Conservation (phyloP, 768 basidiomycete species). For the Lyophyllum semitale region DNA sequence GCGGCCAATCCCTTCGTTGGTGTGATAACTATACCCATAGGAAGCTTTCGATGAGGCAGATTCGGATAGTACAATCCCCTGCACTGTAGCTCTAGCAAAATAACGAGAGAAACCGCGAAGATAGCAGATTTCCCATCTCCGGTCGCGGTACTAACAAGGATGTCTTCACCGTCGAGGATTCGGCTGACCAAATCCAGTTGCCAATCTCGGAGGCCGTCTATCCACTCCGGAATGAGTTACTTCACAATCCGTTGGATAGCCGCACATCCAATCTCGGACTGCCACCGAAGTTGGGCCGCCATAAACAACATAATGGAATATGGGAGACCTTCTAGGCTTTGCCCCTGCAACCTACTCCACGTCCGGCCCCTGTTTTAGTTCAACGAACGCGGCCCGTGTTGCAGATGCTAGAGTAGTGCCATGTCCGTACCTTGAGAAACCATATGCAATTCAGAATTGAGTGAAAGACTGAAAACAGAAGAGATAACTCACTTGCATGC, state of each 20-base stretch:
- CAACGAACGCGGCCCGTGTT: too few relatives aligned
- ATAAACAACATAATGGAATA: too few relatives aligned
- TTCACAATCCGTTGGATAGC: slow-evolving; percentile 15
- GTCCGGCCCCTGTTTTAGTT: too few relatives aligned
- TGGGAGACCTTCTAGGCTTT: too few relatives aligned
- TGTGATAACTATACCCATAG: slow-evolving; percentile 20
- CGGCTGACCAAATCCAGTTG: slow-evolving; percentile 12
- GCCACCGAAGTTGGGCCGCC: too few relatives aligned
- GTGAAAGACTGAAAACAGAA: too few relatives aligned
- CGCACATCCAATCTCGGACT: slow-evolving; percentile 2
- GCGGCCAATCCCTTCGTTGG: slow-evolving; percentile 24
- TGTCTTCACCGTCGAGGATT: slow-evolving; percentile 14
- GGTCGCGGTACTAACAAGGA: slow-evolving; percentile 4
- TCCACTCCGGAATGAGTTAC: slow-evolving; percentile 15
- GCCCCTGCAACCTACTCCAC: too few relatives aligned
- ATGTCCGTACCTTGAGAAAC: too few relatives aligned
- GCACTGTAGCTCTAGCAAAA: slow-evolving; percentile 11
- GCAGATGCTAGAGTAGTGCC: too few relatives aligned
- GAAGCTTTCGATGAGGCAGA: slow-evolving; percentile 13
- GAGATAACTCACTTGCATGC: too few relatives aligned
- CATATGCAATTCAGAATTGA: too few relatives aligned
- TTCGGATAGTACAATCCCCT: slow-evolving; percentile 9
- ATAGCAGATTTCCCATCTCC: slow-evolving; percentile 14
- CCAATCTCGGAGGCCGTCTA: slow-evolving; percentile 10
- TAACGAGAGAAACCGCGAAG: slow-evolving; percentile 13